phyloP scores from a whole-genome alignment of 768 basidiomycete genomes.

The Suillus plorans region DNA sequence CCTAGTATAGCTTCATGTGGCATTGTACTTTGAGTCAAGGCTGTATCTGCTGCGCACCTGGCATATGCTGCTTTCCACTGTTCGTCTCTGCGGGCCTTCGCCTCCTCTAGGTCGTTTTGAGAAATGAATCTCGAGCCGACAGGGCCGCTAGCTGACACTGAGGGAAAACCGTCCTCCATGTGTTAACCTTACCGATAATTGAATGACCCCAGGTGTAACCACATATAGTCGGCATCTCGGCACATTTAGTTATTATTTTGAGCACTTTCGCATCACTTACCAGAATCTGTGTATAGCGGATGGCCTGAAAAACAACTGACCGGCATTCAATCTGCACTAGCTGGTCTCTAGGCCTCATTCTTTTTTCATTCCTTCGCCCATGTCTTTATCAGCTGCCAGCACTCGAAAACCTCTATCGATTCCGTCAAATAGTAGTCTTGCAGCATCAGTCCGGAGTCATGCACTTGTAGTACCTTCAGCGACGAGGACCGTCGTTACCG shows the following conservation, averaged over 20 bases:
- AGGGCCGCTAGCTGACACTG: conserved; percentile 57
- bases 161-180: conserved; percentile 73
- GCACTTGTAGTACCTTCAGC: conserved; percentile 37
- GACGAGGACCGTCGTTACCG: conserved; percentile 57
- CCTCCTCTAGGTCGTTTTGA: conserved; percentile 72
- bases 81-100: conserved; percentile 70
- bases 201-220: neutral
- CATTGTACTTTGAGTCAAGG: neutral
- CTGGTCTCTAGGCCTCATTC: no score
- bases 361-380: neutral
- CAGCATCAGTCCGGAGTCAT: conserved; percentile 28
- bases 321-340: neutral
- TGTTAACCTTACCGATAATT: neutral
- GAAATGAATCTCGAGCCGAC: conserved; percentile 87
- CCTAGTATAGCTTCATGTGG: conserved; percentile 34
- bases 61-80: conserved; percentile 93
- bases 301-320: neutral
- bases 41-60: conserved; percentile 41
- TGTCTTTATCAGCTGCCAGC: conserved; percentile 18
- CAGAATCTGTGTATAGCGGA: neutral
- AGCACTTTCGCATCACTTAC: no score
- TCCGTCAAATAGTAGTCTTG: conserved; percentile 25
- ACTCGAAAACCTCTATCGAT: conserved; percentile 16
- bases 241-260: neutral
- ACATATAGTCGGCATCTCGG: conserved; percentile 1